Conservation (phyloP, 345 rosid species). For the Stellera chamaejasme region DNA sequence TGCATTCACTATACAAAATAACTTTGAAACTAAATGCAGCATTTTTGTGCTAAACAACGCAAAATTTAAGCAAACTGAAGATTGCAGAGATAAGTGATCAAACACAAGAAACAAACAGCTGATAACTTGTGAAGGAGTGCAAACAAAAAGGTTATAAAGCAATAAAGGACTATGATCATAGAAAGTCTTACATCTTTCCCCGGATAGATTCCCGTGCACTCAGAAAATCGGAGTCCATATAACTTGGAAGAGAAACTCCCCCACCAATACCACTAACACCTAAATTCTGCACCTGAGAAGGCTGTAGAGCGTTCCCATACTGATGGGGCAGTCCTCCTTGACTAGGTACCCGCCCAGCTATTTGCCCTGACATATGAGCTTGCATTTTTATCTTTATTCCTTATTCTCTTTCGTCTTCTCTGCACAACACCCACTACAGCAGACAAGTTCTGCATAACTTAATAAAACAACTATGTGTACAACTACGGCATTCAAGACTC, state of each 20-base stretch:
- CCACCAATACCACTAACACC: constrained; percentile 21
- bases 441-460: constrained; percentile 25
- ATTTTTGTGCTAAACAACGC: not conserved
- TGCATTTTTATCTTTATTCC: constrained; percentile 29
- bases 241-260: constrained; percentile 21
- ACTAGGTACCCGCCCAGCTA: constrained; percentile 56
- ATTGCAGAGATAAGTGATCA: not conserved
- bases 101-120: not conserved
- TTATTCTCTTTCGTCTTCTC: constrained; percentile 22
- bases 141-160: not conserved
- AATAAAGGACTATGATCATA: not conserved
- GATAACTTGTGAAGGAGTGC: no score
- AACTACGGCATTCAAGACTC: constrained; percentile 22
- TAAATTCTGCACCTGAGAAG: constrained; percentile 51
- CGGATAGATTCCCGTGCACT: constrained; percentile 41
- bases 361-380: constrained; percentile 51
- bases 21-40: not conserved
- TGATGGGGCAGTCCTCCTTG: constrained; percentile 51
- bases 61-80: not conserved
- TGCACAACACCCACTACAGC: constrained; percentile 16
- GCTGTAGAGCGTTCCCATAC: constrained; percentile 49
- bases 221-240: constrained; percentile 40
- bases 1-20: not conserved
- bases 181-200: constrained; percentile 47
- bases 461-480: constrained; percentile 8